Evolutionary conservation across 73 alveolate species (phyloP).

Genomic region (Paramecium biaurelia): DNA sequence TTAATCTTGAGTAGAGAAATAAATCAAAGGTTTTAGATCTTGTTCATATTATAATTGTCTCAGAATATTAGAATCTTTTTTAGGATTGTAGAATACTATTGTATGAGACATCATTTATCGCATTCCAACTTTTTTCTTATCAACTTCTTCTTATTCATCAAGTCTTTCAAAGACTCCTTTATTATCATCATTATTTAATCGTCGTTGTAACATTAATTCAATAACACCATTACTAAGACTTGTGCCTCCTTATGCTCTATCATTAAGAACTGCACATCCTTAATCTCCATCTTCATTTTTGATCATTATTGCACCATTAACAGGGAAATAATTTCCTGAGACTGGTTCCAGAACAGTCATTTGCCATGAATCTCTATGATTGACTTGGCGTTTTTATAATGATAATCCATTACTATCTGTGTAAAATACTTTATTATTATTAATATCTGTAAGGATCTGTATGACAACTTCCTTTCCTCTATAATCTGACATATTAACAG

Average conservation of each 20-base stretch:
- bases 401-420: slow-evolving; percentile 87
- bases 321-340: slow-evolving; percentile 94
- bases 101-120: not conserved
- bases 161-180: slow-evolving; percentile 84
- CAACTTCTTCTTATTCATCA: slow-evolving; percentile 67
- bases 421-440: slow-evolving; percentile 71
- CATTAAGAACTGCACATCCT: slow-evolving; percentile 67
- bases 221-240: slow-evolving; percentile 83
- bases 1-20: not conserved
- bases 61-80: not conserved
- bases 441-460: slow-evolving; percentile 36
- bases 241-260: slow-evolving; percentile 91
- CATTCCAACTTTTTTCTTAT: not conserved
- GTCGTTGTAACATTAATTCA: slow-evolving; percentile 92
- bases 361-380: slow-evolving; percentile 83
- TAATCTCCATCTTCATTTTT: slow-evolving; percentile 67
- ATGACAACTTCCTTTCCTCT: slow-evolving; percentile 71
- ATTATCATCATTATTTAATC: slow-evolving; percentile 70
- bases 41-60: not conserved
- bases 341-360: slow-evolving; percentile 71
- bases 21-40: not conserved
- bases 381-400: slow-evolving; percentile 79
- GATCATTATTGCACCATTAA: slow-evolving; percentile 78
- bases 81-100: not conserved
- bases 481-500: slow-evolving; percentile 26